Evolutionary conservation across 495 filamentous ascomycete genomes (phyloP).

Genomic region (Penicillium alfredii): DNA sequence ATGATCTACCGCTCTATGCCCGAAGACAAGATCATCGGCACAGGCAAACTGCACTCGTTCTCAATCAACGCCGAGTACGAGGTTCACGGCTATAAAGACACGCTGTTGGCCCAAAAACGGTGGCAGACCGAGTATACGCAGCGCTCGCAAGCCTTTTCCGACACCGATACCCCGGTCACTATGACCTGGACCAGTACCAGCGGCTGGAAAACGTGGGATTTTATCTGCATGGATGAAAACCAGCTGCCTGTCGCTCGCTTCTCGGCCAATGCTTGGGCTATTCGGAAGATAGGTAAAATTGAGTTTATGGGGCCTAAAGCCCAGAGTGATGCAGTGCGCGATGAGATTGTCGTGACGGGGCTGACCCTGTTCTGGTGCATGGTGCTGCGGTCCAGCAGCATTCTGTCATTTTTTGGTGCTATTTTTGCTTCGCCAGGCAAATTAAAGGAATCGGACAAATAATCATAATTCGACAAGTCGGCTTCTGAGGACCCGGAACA

Average conservation of each 20-base stretch:
- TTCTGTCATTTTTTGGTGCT: too few relatives aligned
- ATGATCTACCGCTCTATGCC: conserved; percentile 9
- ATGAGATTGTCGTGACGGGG: conserved; percentile 32
- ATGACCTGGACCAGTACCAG: conserved; percentile 28
- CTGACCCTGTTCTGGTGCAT: conserved; percentile 27
- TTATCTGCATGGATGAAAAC: conserved; percentile 28
- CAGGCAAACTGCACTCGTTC: conserved; percentile 19
- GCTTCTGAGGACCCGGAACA: too few relatives aligned
- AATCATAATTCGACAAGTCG: too few relatives aligned
- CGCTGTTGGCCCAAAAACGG: conserved; percentile 26
- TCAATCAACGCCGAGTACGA: conserved; percentile 27
- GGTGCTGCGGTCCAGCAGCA: too few relatives aligned
- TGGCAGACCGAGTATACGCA: conserved; percentile 28
- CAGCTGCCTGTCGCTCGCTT: conserved; percentile 26
- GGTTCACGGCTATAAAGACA: conserved; percentile 16
- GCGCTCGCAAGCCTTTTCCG: conserved; percentile 18
- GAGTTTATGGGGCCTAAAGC: conserved; percentile 25
- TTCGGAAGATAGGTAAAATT: conserved; percentile 25
- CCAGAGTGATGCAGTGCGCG: conserved; percentile 11
- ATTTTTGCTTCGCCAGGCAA: too few relatives aligned
- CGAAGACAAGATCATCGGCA: conserved; percentile 17
- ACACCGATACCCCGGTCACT: conserved; percentile 14
- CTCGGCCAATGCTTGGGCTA: conserved; percentile 19
- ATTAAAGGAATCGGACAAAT: too few relatives aligned
- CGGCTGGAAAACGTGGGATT: conserved; percentile 31